Conservation (phyloP, 768 basidiomycete genomes). For the Suillus brevipes region DNA sequence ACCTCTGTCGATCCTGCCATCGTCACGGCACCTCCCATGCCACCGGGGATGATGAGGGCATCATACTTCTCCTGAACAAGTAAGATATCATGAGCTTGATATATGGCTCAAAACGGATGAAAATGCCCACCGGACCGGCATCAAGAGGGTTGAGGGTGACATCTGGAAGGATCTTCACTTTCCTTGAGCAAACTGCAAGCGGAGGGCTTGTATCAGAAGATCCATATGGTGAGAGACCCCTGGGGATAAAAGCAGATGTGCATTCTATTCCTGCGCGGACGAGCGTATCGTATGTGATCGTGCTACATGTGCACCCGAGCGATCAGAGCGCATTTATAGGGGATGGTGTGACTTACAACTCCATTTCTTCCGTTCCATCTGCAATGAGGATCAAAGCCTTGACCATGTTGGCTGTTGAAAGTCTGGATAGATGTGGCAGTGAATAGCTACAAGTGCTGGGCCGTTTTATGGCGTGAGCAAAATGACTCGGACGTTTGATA, state of each 20-base stretch:
- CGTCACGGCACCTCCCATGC: conserved; percentile 74
- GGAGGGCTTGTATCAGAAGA: conserved; percentile 39
- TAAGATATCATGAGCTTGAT: neutral
- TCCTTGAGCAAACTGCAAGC: conserved; percentile 65
- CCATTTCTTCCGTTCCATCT: conserved; percentile 88
- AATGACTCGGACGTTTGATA: neutral
- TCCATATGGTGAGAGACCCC: conserved; percentile 27
- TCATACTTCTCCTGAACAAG: conserved; percentile 59
- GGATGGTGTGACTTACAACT: conserved; percentile 59
- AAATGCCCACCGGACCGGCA: conserved; percentile 47
- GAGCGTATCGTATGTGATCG: conserved; percentile 80
- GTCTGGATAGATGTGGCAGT: neutral
- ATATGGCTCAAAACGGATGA: neutral
- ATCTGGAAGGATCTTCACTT: conserved; percentile 73
- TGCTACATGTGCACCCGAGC: conserved; percentile 40
- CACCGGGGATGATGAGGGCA: conserved; percentile 73
- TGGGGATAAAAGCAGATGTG: conserved; percentile 65
- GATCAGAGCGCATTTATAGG: conserved; percentile 1
- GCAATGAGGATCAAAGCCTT: conserved; percentile 71
- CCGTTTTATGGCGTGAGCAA: neutral
- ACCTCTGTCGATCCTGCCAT: conserved; percentile 60
- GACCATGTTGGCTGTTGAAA: conserved; percentile 5
- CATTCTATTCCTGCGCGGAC: conserved; percentile 70
- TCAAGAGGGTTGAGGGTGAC: conserved; percentile 45
- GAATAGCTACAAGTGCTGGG: neutral